Evolutionary conservation across 768 basidiomycete species (phyloP).

Genomic region (Amanita subjunquillea): DNA sequence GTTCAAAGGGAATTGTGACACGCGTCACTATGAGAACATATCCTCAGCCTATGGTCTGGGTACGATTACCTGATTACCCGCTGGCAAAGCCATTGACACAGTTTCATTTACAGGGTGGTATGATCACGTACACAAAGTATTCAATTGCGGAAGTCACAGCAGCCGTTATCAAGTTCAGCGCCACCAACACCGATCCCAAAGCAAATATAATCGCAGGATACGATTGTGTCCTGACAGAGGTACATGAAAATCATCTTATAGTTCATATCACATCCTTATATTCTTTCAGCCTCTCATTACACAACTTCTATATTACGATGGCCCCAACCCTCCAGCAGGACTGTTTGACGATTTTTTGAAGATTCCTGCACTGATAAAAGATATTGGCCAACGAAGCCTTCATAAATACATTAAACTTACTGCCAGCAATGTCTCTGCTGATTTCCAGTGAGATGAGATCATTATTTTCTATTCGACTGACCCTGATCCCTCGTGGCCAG

Average conservation of each 20-base stretch:
- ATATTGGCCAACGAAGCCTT: conserved; percentile 24
- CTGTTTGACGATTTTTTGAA: conserved; percentile 37
- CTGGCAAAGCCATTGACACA: background rate
- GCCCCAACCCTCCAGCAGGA: conserved; percentile 29
- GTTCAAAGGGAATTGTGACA: conserved; percentile 44
- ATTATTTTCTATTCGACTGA: conserved; percentile 4
- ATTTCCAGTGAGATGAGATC: conserved; percentile 4
- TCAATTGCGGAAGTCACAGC: conserved; percentile 16
- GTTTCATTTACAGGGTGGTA: conserved; percentile 31
- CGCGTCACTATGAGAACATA: conserved; percentile 41
- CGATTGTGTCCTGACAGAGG: background rate
- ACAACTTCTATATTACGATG: conserved; percentile 41
- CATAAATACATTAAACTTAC: conserved; percentile 20
- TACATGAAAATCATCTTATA: background rate
- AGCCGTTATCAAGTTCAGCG: conserved; percentile 31
- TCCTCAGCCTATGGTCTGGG: conserved; percentile 53
- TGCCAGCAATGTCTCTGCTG: conserved; percentile 17
- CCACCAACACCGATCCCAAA: conserved; percentile 38
- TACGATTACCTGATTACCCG: conserved; percentile 15
- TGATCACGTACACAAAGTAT: conserved; percentile 22
- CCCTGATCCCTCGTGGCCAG: background rate
- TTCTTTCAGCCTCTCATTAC: conserved; percentile 11
- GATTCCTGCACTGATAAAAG: conserved; percentile 21
- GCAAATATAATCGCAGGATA: conserved; percentile 16
- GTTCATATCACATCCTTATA: background rate